These are phyloP conservation scores for Pleurotus djamor DNA, from an alignment of 768 basidiomycete genomes.

Conservation along the genomic window DNA sequence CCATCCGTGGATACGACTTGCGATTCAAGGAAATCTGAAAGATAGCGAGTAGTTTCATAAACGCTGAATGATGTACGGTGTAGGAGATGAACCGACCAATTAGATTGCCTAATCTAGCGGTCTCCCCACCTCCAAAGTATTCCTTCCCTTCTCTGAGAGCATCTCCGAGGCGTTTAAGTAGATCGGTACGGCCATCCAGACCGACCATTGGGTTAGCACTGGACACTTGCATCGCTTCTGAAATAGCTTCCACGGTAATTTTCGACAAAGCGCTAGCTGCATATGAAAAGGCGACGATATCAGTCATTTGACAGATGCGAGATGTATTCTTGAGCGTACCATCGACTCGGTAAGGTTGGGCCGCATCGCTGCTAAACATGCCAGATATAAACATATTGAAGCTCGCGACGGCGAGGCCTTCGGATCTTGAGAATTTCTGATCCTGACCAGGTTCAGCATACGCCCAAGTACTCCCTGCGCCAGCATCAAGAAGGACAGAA, in stretches of 20 bases:
- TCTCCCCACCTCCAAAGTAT: conserved; percentile 59
- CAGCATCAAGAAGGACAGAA: conserved; percentile 93
- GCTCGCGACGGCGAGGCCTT: conserved; percentile 88
- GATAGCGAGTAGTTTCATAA: background rate
- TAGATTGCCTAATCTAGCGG: conserved; percentile 79
- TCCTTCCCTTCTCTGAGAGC: conserved; percentile 65
- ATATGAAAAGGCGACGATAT: background rate
- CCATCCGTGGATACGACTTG: conserved; percentile 42
- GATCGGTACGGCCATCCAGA: conserved; percentile 78
- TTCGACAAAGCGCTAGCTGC: conserved; percentile 69
- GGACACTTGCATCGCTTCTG: conserved; percentile 76
- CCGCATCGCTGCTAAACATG: conserved; percentile 67
- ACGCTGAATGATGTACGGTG: background rate
- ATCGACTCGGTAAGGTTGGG: conserved; percentile 74
- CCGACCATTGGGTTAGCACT: conserved; percentile 85
- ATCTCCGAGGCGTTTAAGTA: conserved; percentile 69
- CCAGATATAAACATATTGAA: conserved; percentile 87
- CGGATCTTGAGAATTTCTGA: conserved; percentile 59
- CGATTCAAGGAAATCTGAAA: conserved; percentile 64
- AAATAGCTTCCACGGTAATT: conserved; percentile 58
- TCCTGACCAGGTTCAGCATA: conserved; percentile 60
- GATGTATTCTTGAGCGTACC: conserved; percentile 43
- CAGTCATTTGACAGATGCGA: background rate
- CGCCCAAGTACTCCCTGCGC: conserved; percentile 82
- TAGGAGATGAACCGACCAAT: conserved; percentile 47